phyloP scores from a whole-genome alignment of 306 rosid genomes.

The Begonia fuchsioides region DNA sequence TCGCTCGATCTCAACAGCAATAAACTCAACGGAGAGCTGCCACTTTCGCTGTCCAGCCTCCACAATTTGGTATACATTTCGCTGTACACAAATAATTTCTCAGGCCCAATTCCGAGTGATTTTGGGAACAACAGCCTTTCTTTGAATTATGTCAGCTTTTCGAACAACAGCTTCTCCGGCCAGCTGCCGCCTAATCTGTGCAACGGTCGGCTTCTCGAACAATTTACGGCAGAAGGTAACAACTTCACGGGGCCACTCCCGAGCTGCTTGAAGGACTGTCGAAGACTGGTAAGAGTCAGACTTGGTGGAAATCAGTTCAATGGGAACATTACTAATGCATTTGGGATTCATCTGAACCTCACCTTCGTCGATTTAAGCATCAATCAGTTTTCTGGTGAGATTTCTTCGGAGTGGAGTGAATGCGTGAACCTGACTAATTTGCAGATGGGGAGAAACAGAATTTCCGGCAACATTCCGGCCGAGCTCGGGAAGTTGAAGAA shows the following conservation, averaged over 20 bases:
- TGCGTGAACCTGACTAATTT: background rate
- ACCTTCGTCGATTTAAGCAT: background rate
- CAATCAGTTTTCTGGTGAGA: background rate
- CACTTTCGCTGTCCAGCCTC: slow-evolving; percentile 24
- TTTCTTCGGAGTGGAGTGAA: background rate
- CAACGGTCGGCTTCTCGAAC: slow-evolving; percentile 11
- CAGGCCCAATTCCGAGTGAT: slow-evolving; percentile 30
- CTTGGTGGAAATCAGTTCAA: slow-evolving; percentile 38
- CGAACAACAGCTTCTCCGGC: slow-evolving; percentile 54
- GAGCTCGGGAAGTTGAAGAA: background rate
- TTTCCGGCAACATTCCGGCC: background rate
- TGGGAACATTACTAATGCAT: slow-evolving; percentile 39
- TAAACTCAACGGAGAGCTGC: slow-evolving; percentile 35
- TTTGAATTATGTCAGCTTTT: slow-evolving; percentile 21
- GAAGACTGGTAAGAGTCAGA: slow-evolving; percentile 24
- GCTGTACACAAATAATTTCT: slow-evolving; percentile 40
- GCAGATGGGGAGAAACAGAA: background rate
- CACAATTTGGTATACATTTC: slow-evolving; percentile 16
- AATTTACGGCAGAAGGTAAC: slow-evolving; percentile 25
- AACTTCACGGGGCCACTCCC: slow-evolving; percentile 43
- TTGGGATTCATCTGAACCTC: slow-evolving; percentile 2
- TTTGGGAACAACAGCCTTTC: slow-evolving; percentile 37
- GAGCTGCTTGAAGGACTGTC: slow-evolving; percentile 40
- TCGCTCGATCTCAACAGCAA: slow-evolving; percentile 30
- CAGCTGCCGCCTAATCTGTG: slow-evolving; percentile 49